Base-by-base conservation (phyloP, 73 alveolate species). In the Tetrahymena elliotti region DNA sequence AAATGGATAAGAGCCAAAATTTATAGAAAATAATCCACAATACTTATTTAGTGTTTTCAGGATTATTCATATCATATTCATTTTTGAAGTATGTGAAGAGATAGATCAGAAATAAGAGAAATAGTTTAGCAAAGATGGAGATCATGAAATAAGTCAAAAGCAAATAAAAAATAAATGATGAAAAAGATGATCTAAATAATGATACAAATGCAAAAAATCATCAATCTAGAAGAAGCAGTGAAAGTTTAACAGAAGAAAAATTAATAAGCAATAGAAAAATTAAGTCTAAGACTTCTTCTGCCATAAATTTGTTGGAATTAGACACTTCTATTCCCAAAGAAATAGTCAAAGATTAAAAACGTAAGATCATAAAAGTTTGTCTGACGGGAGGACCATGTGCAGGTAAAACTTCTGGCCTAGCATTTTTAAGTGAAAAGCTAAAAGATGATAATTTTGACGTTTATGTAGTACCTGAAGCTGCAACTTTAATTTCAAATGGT, bases 381-480 rank as follows among this genome's bases (percentile, higher is more conserved):
- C 35, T 97, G 6, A 97, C 99, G 2, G 99, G 99, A 16, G 99
- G 99, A 18, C 99, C 99, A 10, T 97, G 99, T 94, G 99, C 98
- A n/a, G 99, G 99, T 31, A 97, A 97, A 93, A 97, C 99, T 0
- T 96, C 98, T 22, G 98, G 98, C 2, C 52, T 97, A n/a, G 93
- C 95, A 13, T 94, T 54, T 84, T 38, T 97, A 41, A 93, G 97
- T 2, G 93, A 95, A 53, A 96, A 97, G 52, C 94, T 97, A 20
- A 20, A 52, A 52, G 96, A 97, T 9, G 84, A 95, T 37, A 97
- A 98, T 20, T 95, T 92, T 92, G 83, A 95, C 20, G 98, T 97
- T 3, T 96, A 82, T 84, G 82, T 94, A 3, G 99, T 97, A 20
- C 99, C 99, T 12, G 99, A 97, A 83, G 98, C 98, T 36, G 98